phyloP scores from a whole-genome alignment of 1,139 yeast genomes.

The Hemisphaericaspora xylofermentans region DNA sequence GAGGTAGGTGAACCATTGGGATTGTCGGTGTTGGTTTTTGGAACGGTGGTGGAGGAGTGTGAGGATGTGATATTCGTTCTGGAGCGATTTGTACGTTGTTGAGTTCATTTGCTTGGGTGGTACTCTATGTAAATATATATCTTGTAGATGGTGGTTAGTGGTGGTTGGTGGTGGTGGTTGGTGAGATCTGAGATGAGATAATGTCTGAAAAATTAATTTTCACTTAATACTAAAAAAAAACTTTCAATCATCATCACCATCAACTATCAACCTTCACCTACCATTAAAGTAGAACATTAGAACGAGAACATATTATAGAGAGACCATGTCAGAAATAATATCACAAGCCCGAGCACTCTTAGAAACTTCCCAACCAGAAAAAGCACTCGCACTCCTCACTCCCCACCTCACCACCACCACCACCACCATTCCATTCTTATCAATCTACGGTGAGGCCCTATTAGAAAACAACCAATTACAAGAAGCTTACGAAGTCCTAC shows the following conservation, averaged over 20 bases:
- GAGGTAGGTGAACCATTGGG: constrained; percentile 75
- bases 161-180: neutral
- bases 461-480: constrained; percentile 80
- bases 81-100: constrained; percentile 12
- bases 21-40: constrained; percentile 72
- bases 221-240: neutral
- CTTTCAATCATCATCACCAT: constrained; percentile 1
- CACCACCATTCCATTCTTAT: constrained; percentile 34
- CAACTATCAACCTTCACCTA: neutral
- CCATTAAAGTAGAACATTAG: neutral
- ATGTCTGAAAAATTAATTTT: neutral
- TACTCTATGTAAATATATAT: neutral
- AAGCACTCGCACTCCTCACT: constrained; percentile 38
- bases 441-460: constrained; percentile 67
- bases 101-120: constrained; percentile 9
- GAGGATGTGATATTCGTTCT: constrained; percentile 54
- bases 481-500: constrained; percentile 65
- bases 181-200: neutral
- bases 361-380: constrained; percentile 40
- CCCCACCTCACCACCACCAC: constrained; percentile 28
- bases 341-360: constrained; percentile 32
- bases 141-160: neutral
- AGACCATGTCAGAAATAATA: constrained; percentile 15
- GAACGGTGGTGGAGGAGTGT: constrained; percentile 69
- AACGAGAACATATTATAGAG: neutral